Conservation (phyloP, 1,139 yeast genomes). For the Nakaseomyces nivariensis region DNA sequence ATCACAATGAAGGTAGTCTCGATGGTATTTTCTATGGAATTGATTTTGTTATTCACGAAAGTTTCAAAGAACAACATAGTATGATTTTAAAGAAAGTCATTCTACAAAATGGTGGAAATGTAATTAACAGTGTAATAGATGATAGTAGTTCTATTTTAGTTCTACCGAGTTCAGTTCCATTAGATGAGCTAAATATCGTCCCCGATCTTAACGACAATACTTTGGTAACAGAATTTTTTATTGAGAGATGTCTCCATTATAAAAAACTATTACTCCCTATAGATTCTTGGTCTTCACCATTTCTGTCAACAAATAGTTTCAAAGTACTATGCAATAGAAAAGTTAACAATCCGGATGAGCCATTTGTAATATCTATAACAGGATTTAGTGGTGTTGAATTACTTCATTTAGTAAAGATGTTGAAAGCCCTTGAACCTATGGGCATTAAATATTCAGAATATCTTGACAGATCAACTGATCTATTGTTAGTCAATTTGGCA, state of each 20-base stretch:
- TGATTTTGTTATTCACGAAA: slow-evolving; percentile 11
- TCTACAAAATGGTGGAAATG: slow-evolving; percentile 19
- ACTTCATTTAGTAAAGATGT: slow-evolving; percentile 59
- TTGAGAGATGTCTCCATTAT: slow-evolving; percentile 69
- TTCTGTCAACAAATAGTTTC: slow-evolving; percentile 34
- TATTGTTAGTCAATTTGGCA: slow-evolving; percentile 51
- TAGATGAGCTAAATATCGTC: slow-evolving; percentile 7
- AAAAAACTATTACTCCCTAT: slow-evolving; percentile 34
- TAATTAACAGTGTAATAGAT: background rate
- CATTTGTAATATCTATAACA: slow-evolving; percentile 50
- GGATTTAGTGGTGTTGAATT: slow-evolving; percentile 83
- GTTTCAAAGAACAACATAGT: slow-evolving; percentile 15
- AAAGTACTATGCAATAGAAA: slow-evolving; percentile 17
- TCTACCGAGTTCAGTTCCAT: slow-evolving; percentile 17
- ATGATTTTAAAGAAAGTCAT: slow-evolving; percentile 20
- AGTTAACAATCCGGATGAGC: slow-evolving; percentile 11
- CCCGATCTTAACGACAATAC: background rate
- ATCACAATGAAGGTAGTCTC: background rate
- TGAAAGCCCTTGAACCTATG: slow-evolving; percentile 36
- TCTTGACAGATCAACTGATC: slow-evolving; percentile 48
- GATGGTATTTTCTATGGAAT: slow-evolving; percentile 9
- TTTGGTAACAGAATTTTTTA: slow-evolving; percentile 69
- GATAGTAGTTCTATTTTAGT: slow-evolving; percentile 7
- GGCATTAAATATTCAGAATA: slow-evolving; percentile 43
- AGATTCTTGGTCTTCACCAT: slow-evolving; percentile 71